Evolutionary conservation across 305 asterid genomes (phyloP), one percentile per base, ranked within the genome.

Genomic region (Ruellia speciosa): DNA sequence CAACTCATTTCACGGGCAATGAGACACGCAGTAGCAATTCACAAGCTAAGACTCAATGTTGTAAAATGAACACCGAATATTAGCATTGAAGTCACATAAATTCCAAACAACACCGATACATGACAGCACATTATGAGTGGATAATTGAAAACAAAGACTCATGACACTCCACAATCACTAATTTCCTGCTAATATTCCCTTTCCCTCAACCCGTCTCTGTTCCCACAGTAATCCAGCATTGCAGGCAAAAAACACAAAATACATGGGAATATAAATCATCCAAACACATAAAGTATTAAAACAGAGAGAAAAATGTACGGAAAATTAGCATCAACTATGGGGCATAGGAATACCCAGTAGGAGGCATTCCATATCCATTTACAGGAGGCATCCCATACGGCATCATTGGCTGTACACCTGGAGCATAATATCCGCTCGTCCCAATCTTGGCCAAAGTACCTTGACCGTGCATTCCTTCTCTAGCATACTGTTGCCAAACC

Each of bases 391-490:
- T 81, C 40, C 90, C 95, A 39, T 86, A 84, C 43, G 94, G 84
- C 85, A 79, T 79, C 70, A 50, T 56, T 7, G 83, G 84, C 56
- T 67, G 84, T 54, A 64, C 76, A 12, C 84, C 90, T 0, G 89
- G 84, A 66, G 84, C 68, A 64, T 79, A 80, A 59, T 76, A 77
- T 9, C 95, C 95, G 0, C 83, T 84, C 0, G 68, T 12, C 17
- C 74, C 72, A 9, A 90, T 81, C 88, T 85, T 87, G 18, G 83
- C 61, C 76, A 90, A 80, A 71, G 89, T 85, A 18, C 78, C 35
- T 67, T 83, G 97, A 15, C 97, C 96, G 55, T 80, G 96, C 98
- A 88, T 85, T 7, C 96, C 98, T 12, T 78, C 83, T 67, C 80
- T 77, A 7, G 95, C 84, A 43, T 90, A 90, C 66, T 85, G 93